Evolutionary conservation across 164 flowering plant genomes (phyloP), one percentile per base, ranked within the genome.

Genomic region (Tinospora cordifolia): DNA sequence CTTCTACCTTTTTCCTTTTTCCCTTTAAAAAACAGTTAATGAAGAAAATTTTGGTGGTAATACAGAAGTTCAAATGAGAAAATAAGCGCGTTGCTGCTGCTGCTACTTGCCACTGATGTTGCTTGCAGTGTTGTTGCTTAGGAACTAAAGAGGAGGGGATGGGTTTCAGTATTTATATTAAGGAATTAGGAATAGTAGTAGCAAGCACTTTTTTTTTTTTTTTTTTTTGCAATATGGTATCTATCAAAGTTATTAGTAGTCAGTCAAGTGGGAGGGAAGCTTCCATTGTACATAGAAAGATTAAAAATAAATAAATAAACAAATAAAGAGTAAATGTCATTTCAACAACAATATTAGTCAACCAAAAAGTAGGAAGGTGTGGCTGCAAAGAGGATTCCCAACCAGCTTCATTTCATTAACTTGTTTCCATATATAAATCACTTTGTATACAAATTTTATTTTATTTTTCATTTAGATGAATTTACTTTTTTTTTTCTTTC

Each of bases 271-370:
- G 41, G 13, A 1, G 36, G 3, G 22, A 36, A 36, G 22, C 22
- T 27, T 30, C 66, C 17, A 12, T 19, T 63, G 21, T 26, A 7
- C 36, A 21, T 26, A 47, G 54, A 14, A 12, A 47, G 5, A 19
- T 47, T 15, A 2, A 47, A 13, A 14, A n/a, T n/a, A 30, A 30
- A 30, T 1, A 63, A 30, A 63, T 36, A 36, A 39, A 8, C 21
- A 19, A 36, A 19, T 17, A 54, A 54, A 51, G 24, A 2, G 17
- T 1, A 64, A 64, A 64, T 64, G 22, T 36, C 65, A 26, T 62
- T 62, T 64, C 66, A 64, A 64, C 36, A 51, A 51, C 40, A 65
- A 65, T 65, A 39, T 65, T 65, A 65, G 47, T 65, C 47, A 65
- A 65, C 67, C 41, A 64, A 64, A 30, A 64, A 64, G 66, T 64